Conservation (phyloP, 805 yeast species). For the Starmerella sp. region DNA sequence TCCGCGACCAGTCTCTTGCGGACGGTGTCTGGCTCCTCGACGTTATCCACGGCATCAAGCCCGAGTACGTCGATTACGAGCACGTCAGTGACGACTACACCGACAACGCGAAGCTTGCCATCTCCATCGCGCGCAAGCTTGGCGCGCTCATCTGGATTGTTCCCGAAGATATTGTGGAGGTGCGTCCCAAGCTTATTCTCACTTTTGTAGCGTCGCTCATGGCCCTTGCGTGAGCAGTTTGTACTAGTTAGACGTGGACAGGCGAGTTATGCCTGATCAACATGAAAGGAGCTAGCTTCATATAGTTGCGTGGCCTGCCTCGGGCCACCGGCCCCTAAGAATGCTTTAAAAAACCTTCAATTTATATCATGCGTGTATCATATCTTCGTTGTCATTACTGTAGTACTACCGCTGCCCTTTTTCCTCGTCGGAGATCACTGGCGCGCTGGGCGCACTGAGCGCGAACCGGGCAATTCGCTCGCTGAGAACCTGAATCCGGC, state of each 20-base stretch:
- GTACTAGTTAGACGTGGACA: not conserved
- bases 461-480: not conserved
- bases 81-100: conserved; percentile 80
- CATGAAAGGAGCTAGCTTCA: too few relatives aligned
- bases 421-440: too few relatives aligned
- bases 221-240: conserved; percentile 38
- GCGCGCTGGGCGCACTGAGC: not conserved
- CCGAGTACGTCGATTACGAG: conserved; percentile 95
- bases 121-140: conserved; percentile 93
- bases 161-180: conserved; percentile 99
- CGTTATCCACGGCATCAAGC: conserved; percentile 83
- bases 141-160: conserved; percentile 98
- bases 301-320: too few relatives aligned
- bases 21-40: conserved; percentile 77
- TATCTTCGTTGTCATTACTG: too few relatives aligned
- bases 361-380: too few relatives aligned
- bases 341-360: too few relatives aligned
- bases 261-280: too few relatives aligned
- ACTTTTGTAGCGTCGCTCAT: conserved; percentile 93
- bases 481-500: not conserved
- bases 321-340: too few relatives aligned
- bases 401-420: too few relatives aligned
- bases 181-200: conserved; percentile 81
- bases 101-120: conserved; percentile 93
- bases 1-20: conserved; percentile 68